Percentiles rank a stretch among this genome's conserved stretches.
Conservation (phyloP, 495 filamentous ascomycete species). For the Massariosphaeria phaeospora region DNA sequence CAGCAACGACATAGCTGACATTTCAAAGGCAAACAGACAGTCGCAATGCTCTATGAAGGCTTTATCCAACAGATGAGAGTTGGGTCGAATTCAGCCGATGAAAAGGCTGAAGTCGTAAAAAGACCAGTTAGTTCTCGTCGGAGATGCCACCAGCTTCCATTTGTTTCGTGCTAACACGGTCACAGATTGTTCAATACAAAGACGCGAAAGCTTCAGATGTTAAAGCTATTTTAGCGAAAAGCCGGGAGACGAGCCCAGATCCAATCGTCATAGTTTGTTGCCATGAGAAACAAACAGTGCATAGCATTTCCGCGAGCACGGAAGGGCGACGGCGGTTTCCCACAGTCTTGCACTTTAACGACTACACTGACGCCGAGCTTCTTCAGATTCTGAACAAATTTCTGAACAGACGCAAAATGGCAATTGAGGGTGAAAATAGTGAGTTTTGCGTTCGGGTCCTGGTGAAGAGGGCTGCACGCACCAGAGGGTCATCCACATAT, state of each 20-base stretch:
- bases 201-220: too few species aligned
- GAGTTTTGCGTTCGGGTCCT: not conserved
- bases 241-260: not conserved
- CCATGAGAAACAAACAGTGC: not conserved
- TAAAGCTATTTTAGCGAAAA: too few species aligned
- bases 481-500: not conserved
- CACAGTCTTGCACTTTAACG: not conserved
- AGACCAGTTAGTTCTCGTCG: not conserved
- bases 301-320: not conserved
- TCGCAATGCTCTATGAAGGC: not conserved
- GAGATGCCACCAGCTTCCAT: too few species aligned
- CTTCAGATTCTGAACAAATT: not conserved
- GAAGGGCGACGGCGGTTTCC: not conserved
- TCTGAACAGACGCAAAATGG: not conserved
- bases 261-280: not conserved
- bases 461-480: not conserved
- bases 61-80: not conserved
- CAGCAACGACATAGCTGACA: not conserved
- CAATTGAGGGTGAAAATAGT: not conserved
- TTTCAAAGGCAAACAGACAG: not conserved
- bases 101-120: not conserved
- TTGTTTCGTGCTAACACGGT: too few species aligned
- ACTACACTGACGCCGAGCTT: not conserved
- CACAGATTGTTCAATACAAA: too few species aligned
- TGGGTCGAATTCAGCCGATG: too few species aligned